Conservation (phyloP, 2,329 filamentous ascomycete genomes). For the Trichoderma pleuroti region DNA sequence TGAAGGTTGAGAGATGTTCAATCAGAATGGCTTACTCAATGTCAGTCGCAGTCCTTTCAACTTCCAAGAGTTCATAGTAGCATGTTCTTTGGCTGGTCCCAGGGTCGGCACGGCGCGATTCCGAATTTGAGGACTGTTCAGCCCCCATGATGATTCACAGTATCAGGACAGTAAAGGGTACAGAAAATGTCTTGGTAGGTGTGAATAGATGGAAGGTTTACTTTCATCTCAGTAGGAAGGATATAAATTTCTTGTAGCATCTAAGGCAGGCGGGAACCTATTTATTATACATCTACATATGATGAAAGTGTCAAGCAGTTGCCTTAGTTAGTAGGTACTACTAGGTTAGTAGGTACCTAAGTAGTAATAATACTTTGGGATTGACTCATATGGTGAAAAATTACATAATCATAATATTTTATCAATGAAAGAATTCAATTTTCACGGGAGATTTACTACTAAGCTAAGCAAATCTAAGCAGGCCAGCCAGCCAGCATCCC, state of each 20-base stretch:
- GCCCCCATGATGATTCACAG: slow-evolving; percentile 46
- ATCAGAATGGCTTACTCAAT: slow-evolving; percentile 61
- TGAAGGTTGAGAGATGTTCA: not conserved
- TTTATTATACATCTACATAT: not conserved
- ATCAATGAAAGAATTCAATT: not conserved
- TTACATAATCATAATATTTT: not conserved
- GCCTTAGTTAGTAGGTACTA: too few species aligned
- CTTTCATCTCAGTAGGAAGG: not conserved
- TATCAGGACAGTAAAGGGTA: not conserved
- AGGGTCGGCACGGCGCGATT: slow-evolving; percentile 31
- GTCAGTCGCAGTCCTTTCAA: slow-evolving; percentile 69
- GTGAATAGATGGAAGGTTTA: not conserved
- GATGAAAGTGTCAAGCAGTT: not conserved
- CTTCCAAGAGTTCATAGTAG: slow-evolving; percentile 79
- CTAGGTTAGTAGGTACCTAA: too few species aligned
- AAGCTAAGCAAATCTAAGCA: not conserved
- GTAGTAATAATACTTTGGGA: not conserved
- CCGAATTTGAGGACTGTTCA: slow-evolving; percentile 47
- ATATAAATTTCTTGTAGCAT: not conserved
- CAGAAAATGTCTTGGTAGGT: not conserved
- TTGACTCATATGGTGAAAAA: not conserved
- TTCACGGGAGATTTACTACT: not conserved
- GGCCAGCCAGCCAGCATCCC: not conserved
- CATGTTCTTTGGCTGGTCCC: slow-evolving; percentile 59
- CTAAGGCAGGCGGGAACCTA: not conserved